Evolutionary conservation across 2,329 filamentous ascomycete genomes (phyloP), one percentile per base, ranked within the genome.

Genomic region (Penicillium sclerotiorum): DNA sequence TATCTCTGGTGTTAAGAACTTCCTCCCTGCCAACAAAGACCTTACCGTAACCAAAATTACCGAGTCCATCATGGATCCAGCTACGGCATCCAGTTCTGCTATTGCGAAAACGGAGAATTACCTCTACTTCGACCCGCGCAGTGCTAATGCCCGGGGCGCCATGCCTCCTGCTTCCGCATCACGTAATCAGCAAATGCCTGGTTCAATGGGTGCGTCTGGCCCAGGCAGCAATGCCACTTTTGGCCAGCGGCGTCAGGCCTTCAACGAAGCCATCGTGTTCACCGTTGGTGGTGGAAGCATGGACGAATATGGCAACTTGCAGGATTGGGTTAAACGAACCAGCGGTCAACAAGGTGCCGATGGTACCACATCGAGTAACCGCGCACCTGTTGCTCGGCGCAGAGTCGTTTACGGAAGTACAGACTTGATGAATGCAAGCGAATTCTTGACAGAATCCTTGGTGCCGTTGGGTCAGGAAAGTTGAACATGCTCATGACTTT

Each of bases 41-140:
- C 82, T 97, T 8, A 97, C 94, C 0, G 83, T 99, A 45, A 99
- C 95, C 49, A 97, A 97, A 74, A 96, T 99, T 66, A 93, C 94
- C 33, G 94, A 99, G 71, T 95, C 90, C 1, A 87, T 99, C 64
- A 99, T 99, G 93, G 94, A 99, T 65, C 94, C 94, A 0, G 82
- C 90, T 38, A 85, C 90, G 9, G 93, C 94, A 3, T 90, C 90
- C 4, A 93, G 90, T 5, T 93, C 88, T 21, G 94, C 94, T 21
- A 94, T 99, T 58, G 88, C 90, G 53, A 97, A 96, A 77, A 97
- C 94, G 1, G 94, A 99, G 68, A 87, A 89, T 63, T 99, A 96
- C 65, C 83, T 97, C 23, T 99, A 96, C 78, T 99, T 96, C 68
- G 95, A 99, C 67, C 94, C 94, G 0, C 85, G 93, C 45, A 95